Evolutionary conservation across 805 yeast species (phyloP), one percentile per base, ranked within the genome.

Genomic region (Candida ficus): DNA sequence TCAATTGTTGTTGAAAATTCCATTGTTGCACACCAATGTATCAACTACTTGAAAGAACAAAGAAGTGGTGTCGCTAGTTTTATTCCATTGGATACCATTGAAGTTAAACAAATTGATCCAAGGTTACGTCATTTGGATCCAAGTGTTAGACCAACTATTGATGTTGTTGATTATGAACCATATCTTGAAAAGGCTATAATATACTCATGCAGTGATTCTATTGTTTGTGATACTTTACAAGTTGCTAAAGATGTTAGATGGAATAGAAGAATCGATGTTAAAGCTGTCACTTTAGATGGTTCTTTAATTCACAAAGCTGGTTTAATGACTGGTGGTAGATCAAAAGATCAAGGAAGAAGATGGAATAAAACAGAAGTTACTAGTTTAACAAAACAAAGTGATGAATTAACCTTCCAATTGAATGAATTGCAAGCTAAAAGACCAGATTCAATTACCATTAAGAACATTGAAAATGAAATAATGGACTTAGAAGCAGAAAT

Each of bases 311-410:
- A 87, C 56, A 79, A 78, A 53, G 80, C 91, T 5, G 96, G 96
- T 7, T 68, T 89, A 28, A 87, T 93, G 95, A 83, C 97, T 8
- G 97, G 97, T 58, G 97, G 97, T 49, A 64, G 70, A 22, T 69
- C 77, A 6, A 68, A 68, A n/a, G 67, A 67, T 29, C 56, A 59
- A 22, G 61, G 68, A n/a, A 67, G 70, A 42, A 71, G 75, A 47
- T 87, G 95, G 95, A 88, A 80, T 57, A 87, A 83, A 53, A 72
- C 75, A 32, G 85, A 81, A 50, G 73, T 75, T 49, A 73, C 71
- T 38, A 64, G 69, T 18, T 66, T 89, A 48, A 71, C 64, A 41
- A 67, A 71, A 9, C 53, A 80, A 38, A 61, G 67, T 39, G 74
- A 68, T 19, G 75, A 76, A 34, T 60, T 88, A 23, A 57, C 71